Conservation (phyloP, 2,329 filamentous ascomycete species). For the Clarireedia sp. region DNA sequence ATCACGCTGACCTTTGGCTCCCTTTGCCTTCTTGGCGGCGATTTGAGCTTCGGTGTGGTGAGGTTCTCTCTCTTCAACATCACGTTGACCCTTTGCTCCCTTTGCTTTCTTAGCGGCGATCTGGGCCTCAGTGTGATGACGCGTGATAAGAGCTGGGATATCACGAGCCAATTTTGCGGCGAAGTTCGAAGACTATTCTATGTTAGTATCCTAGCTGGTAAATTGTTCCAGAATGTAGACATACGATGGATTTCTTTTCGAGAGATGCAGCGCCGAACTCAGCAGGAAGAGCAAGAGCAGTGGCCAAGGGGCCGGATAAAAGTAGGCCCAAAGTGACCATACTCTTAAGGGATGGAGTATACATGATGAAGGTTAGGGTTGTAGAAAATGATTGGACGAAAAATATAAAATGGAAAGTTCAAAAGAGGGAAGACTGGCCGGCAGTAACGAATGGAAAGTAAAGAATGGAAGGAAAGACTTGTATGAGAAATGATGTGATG, state of each 20-base stretch:
- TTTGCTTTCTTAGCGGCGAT: conserved; percentile 19
- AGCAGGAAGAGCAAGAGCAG: conserved; percentile 16
- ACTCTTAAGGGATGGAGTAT: conserved; percentile 23
- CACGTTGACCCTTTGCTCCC: not conserved
- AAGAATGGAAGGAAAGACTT: not conserved
- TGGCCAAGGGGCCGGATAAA: conserved; percentile 21
- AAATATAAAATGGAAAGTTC: conserved; percentile 11
- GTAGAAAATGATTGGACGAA: conserved; percentile 16
- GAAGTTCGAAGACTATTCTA: not conserved
- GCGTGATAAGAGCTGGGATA: conserved; percentile 7
- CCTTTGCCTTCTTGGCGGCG: conserved; percentile 16
- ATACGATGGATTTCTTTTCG: conserved; percentile 14
- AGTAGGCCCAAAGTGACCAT: conserved; percentile 24
- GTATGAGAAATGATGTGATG: not conserved
- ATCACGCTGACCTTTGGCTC: conserved; percentile 3
- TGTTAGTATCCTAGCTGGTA: not conserved
- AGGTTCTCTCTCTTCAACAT: conserved; percentile 10
- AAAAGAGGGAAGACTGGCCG: not conserved
- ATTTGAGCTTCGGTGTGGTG: conserved; percentile 19
- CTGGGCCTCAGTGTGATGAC: conserved; percentile 13
- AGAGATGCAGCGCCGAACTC: conserved; percentile 3
- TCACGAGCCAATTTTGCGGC: not conserved
- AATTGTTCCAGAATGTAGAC: not conserved
- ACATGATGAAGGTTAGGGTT: conserved; percentile 18
- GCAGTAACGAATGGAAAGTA: conserved; percentile 1